phyloP scores from a whole-genome alignment of 768 basidiomycete species.

The Tulasnella sp. region DNA sequence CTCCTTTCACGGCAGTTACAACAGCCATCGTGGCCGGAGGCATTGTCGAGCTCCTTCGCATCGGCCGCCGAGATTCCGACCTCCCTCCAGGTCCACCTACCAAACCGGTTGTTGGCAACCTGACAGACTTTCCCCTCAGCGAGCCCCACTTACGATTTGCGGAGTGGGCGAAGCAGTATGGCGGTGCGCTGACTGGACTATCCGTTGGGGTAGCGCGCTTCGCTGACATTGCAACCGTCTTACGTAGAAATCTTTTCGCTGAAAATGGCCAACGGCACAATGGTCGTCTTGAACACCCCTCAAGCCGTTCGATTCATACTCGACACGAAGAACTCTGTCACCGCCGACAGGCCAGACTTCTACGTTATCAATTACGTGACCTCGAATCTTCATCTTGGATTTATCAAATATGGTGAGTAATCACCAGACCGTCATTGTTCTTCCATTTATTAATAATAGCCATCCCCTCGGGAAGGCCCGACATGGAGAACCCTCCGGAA shows the following conservation, averaged over 20 bases:
- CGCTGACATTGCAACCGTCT: not conserved
- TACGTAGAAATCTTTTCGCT: constrained; percentile 37
- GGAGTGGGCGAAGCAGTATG: constrained; percentile 42
- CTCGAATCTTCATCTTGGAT: constrained; percentile 37
- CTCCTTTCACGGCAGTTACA: not conserved
- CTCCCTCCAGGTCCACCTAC: constrained; percentile 42
- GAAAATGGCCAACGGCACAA: constrained; percentile 40
- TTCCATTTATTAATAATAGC: constrained; percentile 8
- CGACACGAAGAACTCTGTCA: constrained; percentile 39
- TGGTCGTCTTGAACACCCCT: constrained; percentile 40
- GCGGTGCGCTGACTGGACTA: constrained; percentile 36
- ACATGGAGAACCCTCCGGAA: constrained; percentile 36
- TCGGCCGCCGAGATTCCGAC: constrained; percentile 35
- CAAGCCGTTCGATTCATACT: constrained; percentile 41
- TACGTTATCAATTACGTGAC: constrained; percentile 40
- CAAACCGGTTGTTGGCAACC: constrained; percentile 40
- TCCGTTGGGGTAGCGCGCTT: not conserved
- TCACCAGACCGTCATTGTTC: constrained; percentile 33
- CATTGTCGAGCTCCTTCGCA: constrained; percentile 6
- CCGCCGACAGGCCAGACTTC: constrained; percentile 33
- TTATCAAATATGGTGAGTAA: constrained; percentile 40
- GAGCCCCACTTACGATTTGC: constrained; percentile 41
- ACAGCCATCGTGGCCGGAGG: not conserved
- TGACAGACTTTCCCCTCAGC: constrained; percentile 38
- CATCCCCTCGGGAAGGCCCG: not conserved